These are phyloP conservation scores for Chlorella sorokiniana DNA, from an alignment of 139 green algal genomes.

Conservation along the genomic window DNA sequence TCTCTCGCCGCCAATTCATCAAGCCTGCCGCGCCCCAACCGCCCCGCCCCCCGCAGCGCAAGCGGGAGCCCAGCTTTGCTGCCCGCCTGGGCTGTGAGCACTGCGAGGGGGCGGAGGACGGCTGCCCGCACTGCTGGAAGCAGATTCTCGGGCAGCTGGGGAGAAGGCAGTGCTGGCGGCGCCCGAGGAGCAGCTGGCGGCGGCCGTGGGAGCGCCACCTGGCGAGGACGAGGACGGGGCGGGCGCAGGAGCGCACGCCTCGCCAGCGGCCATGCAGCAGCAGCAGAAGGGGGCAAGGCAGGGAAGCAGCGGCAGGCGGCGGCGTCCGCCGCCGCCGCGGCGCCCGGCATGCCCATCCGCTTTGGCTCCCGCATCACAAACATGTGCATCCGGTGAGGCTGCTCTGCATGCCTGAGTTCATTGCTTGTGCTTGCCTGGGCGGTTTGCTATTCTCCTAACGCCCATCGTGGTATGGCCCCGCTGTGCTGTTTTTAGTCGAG, in stretches of 20 bases:
- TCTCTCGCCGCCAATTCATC: neutral
- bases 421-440: too few species aligned
- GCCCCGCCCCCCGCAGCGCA: neutral
- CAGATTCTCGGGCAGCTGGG: neutral
- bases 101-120: neutral
- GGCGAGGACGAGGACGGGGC: neutral
- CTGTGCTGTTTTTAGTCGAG: too few species aligned
- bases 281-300: neutral
- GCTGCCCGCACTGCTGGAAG: constrained; percentile 35
- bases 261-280: neutral
- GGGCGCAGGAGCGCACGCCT: neutral
- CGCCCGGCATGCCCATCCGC: neutral
- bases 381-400: neutral
- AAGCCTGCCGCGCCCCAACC: neutral
- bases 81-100: constrained; percentile 8
- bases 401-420: neutral
- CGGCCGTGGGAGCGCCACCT: neutral
- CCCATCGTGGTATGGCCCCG: too few species aligned
- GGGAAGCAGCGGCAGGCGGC: neutral
- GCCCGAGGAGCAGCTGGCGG: neutral
- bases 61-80: neutral
- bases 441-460: too few species aligned
- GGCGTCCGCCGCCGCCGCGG: neutral
- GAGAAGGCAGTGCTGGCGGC: neutral
- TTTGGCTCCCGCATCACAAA: neutral